phyloP scores from a whole-genome alignment of 257 asterid species.

The Verbena officinalis region DNA sequence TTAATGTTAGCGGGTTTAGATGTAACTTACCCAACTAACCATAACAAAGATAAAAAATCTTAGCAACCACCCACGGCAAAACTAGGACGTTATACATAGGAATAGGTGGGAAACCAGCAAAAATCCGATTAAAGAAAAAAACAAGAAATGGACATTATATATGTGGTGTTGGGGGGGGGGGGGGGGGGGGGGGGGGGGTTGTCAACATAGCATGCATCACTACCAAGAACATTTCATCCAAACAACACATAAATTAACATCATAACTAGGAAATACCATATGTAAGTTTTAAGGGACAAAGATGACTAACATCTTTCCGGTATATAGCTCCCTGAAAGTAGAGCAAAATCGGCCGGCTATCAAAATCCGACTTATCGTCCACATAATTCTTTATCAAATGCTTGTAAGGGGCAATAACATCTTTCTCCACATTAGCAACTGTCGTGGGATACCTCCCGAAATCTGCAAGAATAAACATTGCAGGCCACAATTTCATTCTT shows the following conservation, averaged over 20 bases:
- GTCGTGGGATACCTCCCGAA: constrained; percentile 77
- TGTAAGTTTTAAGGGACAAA: not conserved
- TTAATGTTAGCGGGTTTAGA: no score
- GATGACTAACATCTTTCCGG: constrained; percentile 74
- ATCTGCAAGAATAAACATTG: constrained; percentile 71
- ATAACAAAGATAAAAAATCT: no score
- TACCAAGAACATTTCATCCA: not conserved
- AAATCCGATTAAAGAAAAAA: no score
- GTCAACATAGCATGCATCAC: no score
- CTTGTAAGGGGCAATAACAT: constrained; percentile 79
- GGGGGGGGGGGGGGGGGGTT: no score
- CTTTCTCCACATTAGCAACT: constrained; percentile 74
- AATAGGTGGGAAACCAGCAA: no score
- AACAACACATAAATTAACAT: not conserved
- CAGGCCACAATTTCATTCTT: constrained; percentile 77
- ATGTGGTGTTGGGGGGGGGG: no score
- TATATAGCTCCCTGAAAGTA: constrained; percentile 89
- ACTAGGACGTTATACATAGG: no score
- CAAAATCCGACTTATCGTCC: constrained; percentile 52
- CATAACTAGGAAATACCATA: not conserved
- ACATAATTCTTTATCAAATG: constrained; percentile 53
- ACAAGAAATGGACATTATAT: no score
- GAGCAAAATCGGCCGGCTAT: constrained; percentile 62
- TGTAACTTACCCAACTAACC: no score
- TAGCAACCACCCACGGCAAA: no score